These are phyloP conservation scores for Calcarisporium arbuscula DNA, from an alignment of 2,329 filamentous ascomycete species.

Conservation along the genomic window DNA sequence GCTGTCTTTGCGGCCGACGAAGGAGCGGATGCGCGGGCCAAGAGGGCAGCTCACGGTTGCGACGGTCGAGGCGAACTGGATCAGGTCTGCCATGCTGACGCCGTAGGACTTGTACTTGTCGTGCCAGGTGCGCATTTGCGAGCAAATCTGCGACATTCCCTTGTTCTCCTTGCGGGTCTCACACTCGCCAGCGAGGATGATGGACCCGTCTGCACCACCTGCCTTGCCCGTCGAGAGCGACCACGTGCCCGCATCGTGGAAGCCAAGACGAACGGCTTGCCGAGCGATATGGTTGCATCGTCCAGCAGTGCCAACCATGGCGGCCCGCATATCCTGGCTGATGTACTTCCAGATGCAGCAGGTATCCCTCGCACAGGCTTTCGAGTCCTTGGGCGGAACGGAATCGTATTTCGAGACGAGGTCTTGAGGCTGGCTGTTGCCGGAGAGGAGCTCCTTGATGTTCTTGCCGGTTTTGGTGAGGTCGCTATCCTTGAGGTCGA, in stretches of 20 bases:
- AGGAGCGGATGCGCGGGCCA: conserved; percentile 39
- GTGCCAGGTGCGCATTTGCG: conserved; percentile 28
- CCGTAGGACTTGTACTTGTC: conserved; percentile 29
- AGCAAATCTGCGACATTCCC: conserved; percentile 36
- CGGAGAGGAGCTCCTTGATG: conserved; percentile 27
- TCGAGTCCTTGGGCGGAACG: conserved; percentile 3
- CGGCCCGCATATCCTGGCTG: conserved; percentile 26
- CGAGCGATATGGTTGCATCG: conserved; percentile 34
- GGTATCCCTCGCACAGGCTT: conserved; percentile 23
- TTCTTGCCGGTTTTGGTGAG: conserved; percentile 21
- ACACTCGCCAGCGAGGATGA: conserved; percentile 32
- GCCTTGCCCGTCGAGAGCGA: conserved; percentile 6
- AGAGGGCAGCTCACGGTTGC: conserved; percentile 37
- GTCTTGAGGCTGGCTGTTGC: conserved; percentile 7
- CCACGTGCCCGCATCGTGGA: conserved; percentile 39
- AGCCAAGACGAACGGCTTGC: conserved; percentile 34
- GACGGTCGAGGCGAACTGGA: conserved; percentile 43
- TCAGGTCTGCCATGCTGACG: conserved; percentile 45
- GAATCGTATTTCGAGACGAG: not conserved
- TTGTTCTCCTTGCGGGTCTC: conserved; percentile 32
- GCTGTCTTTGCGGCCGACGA: conserved; percentile 42
- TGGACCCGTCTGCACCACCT: conserved; percentile 38
- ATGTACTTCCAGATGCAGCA: conserved; percentile 37
- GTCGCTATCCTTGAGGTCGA: conserved; percentile 15
- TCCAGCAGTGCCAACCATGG: conserved; percentile 25